Evolutionary conservation across 257 asterid genomes (phyloP), one percentile per base, ranked within the genome.

Genomic region (Nyctanthes arbortristis): DNA sequence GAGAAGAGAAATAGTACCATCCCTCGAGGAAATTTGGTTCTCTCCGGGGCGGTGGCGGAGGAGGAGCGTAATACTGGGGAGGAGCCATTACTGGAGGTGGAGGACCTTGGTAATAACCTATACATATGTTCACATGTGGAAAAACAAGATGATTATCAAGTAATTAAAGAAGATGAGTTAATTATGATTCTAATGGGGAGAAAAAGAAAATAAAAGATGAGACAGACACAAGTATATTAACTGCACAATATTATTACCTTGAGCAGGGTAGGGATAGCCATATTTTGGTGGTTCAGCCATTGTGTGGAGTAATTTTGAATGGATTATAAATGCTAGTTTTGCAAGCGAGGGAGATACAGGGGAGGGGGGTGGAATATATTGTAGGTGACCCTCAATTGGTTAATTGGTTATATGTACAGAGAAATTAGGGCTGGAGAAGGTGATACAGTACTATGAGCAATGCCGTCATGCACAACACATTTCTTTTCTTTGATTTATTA

Each of bases 11-110:
- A 9, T 28, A 47, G 37, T 82, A 90, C 95, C 96, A 90, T 79
- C 96, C 97, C 74, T 90, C 93, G 1, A 90, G 91, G 73, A 90
- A 90, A 63, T 88, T 80, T 28, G 86, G 74, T 63, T 81, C 66
- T 75, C 86, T 86, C 55, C 82, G 82, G 16, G 90, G 96, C 4
- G 96, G 93, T 47, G 95, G 93, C 4, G 96, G 93, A 56, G 95
- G 93, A 28, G 91, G 81, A 32, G 88, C 89, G 56, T 90, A 84
- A 75, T 88, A 86, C 35, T 86, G 97, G 4, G 97, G 97, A 27
- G 95, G 97, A 20, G 96, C 88, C 96, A 90, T 90, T 69, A 90
- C 93, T 1, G 93, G 96, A 72, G 96, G 97, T 2, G 93, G 96
- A 74, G 96, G 97, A 59, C 93, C 95, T 84, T 90, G 95, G 75